Percentiles rank a stretch among this genome's conserved stretches.
These are phyloP conservation scores for Umbelopsis sp. DNA, from an alignment of 192 early-diverging fungal genomes.

Conservation along the genomic window DNA sequence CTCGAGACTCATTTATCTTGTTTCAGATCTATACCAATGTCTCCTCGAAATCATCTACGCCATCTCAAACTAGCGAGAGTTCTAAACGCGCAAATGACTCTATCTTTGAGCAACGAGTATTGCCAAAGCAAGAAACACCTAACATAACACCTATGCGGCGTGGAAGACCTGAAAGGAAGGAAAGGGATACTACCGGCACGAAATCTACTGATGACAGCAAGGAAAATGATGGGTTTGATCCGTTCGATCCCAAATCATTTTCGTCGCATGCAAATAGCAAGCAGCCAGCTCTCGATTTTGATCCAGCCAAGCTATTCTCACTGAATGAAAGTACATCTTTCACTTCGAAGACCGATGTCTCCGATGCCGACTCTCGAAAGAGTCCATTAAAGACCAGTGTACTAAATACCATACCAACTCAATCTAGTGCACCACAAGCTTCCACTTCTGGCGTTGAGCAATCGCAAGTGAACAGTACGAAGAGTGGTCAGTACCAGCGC, in stretches of 20 bases:
- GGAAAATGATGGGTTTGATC: constrained; percentile 12
- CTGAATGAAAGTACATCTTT: constrained; percentile 5
- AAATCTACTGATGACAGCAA: not conserved
- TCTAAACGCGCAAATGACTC: constrained; percentile 34
- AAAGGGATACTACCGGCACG: not conserved
- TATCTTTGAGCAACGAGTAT: constrained; percentile 34
- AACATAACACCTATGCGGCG: constrained; percentile 85
- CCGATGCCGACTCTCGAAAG: not conserved
- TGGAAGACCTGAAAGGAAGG: constrained; percentile 65
- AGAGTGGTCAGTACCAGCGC: not conserved
- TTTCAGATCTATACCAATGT: constrained; percentile 38
- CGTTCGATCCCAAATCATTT: constrained; percentile 14
- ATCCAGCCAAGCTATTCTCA: not conserved
- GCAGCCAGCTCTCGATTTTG: not conserved
- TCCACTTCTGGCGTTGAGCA: not conserved
- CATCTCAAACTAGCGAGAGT: constrained; percentile 15
- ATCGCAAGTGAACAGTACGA: not conserved
- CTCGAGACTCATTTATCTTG: not conserved
- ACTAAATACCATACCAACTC: not conserved
- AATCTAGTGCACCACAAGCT: not conserved
- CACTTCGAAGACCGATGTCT: not conserved
- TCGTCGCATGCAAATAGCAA: not conserved
- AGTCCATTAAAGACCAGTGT: not conserved
- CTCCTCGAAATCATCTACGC: constrained; percentile 6
- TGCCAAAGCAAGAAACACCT: constrained; percentile 46